Conservation (phyloP, 1,139 yeast species). For the Candida neerlandica region DNA sequence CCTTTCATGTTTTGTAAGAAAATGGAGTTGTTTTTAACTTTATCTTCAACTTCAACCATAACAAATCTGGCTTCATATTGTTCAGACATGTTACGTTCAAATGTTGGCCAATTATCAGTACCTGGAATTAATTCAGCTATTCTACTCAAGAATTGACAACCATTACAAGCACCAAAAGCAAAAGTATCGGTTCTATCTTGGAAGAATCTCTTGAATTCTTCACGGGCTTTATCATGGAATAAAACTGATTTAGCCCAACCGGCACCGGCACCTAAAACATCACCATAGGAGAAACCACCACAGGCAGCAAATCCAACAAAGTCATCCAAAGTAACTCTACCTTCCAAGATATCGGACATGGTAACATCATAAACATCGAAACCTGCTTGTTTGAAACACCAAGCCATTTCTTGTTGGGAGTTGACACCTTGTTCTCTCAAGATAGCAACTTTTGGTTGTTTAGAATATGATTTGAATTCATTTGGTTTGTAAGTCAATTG, state of each 20-base stretch:
- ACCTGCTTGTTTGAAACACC: conserved; percentile 95
- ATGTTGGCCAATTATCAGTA: conserved; percentile 94
- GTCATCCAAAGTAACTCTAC: conserved; percentile 69
- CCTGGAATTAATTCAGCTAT: conserved; percentile 91
- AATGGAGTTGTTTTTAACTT: conserved; percentile 56
- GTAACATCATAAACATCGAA: conserved; percentile 93
- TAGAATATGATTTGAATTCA: conserved; percentile 32
- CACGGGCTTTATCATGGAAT: conserved; percentile 75
- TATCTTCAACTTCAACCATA: conserved; percentile 75
- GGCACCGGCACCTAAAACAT: conserved; percentile 97
- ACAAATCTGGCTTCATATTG: conserved; percentile 96
- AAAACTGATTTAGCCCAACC: conserved; percentile 99
- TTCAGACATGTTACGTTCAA: conserved; percentile 88
- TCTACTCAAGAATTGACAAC: conserved; percentile 94
- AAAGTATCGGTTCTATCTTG: conserved; percentile 87
- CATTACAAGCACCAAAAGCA: conserved; percentile 99
- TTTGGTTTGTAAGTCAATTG: conserved; percentile 62
- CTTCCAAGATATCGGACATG: conserved; percentile 87
- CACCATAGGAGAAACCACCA: conserved; percentile 99
- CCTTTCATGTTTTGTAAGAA: conserved; percentile 92
- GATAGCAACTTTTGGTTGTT: conserved; percentile 86
- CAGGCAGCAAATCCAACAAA: conserved; percentile 97
- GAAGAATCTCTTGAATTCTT: conserved; percentile 79
- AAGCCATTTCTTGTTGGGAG: conserved; percentile 98
- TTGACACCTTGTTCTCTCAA: conserved; percentile 98